Evolutionary conservation across 1,139 yeast species (phyloP).

Genomic region (Lodderomyces elongisporus): DNA sequence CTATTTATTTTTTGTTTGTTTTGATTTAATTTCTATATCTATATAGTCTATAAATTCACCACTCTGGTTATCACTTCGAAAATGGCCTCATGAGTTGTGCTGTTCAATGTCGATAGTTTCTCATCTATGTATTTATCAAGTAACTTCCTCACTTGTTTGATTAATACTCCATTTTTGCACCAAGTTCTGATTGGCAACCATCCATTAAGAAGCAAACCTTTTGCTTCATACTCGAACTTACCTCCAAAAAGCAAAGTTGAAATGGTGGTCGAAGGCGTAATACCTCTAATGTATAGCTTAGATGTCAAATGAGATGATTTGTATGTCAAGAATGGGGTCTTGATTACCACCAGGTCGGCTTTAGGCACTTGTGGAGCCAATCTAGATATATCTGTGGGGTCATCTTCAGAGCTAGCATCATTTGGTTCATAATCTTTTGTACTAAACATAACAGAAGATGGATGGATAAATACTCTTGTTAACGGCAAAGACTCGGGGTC

Average conservation of each 20-base stretch:
- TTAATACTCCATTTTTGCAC: slow-evolving; percentile 88
- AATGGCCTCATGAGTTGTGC: slow-evolving; percentile 2
- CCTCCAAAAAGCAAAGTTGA: slow-evolving; percentile 80
- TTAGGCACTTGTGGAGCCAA: slow-evolving; percentile 32
- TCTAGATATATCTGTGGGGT: slow-evolving; percentile 18
- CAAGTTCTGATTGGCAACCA: slow-evolving; percentile 87
- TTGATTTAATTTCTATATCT: no score
- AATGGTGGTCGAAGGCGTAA: slow-evolving; percentile 73
- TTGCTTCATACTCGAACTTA: slow-evolving; percentile 65
- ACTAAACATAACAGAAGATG: slow-evolving; percentile 68
- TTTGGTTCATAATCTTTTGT: slow-evolving; percentile 10
- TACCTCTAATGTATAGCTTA: slow-evolving; percentile 64
- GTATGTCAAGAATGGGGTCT: slow-evolving; percentile 53
- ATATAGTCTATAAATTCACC: slow-evolving; percentile 3
- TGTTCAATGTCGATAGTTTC: slow-evolving; percentile 25
- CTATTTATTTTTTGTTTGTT: no score
- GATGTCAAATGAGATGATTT: slow-evolving; percentile 57
- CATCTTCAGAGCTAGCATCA: slow-evolving; percentile 5
- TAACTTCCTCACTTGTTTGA: slow-evolving; percentile 61
- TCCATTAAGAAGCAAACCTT: slow-evolving; percentile 65
- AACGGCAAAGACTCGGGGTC: slow-evolving; percentile 39
- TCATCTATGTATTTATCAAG: slow-evolving; percentile 65
- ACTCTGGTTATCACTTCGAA: slow-evolving; percentile 2
- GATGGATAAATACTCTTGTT: slow-evolving; percentile 73
- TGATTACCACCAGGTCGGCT: slow-evolving; percentile 19